Evolutionary conservation across 768 basidiomycete genomes (phyloP), one percentile per base, ranked within the genome.

Genomic region (Tricholoma flavovirens): DNA sequence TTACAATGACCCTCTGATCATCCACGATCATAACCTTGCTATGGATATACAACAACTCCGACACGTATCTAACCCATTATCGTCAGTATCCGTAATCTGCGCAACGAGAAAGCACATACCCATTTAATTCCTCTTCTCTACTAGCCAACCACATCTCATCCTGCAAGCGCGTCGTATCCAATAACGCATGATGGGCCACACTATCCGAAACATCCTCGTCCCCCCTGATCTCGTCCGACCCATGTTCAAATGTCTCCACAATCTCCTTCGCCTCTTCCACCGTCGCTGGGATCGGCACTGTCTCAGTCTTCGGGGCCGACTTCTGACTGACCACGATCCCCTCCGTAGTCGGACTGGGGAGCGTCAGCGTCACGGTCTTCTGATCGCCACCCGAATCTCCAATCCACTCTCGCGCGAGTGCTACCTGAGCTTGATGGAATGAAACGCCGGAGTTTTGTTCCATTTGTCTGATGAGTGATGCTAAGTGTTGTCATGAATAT

Each of bases 11-110:
- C 33, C 86, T 78, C 30, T 83, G 78, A 66, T 98, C 95, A 65
- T 97, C 95, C 33, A 97, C 91, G 53, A 96, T 90, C 94, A 97
- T 96, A 22, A 96, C 68, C 75, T 93, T 93, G 21, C 83, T 84
- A 67, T 93, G 91, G 56, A 93, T 92, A 62, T 93, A 93, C 19
- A 88, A 71, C 62, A 88, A 59, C 71, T 91, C 87, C n/a, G 86
- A 84, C 17, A 90, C 83, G 70, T 90, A 92, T 53, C 88, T 88
- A 59, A 12, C 53, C 42, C 24, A 55, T 56, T 55, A 56, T 64
- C 64, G 57, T 24, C 43, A 38, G 38, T 17, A 40, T n/a, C 38
- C n/a, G 5, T 33, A 14, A 11, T 11, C 11, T 6, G 1, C n/a
- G 6, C 36, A 26, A 54, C 12, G 48, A 58, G 40, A 33, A 50